Base-by-base conservation (phyloP, 1,284 basidiomycete genomes). In the Trichosporon sp. region DNA sequence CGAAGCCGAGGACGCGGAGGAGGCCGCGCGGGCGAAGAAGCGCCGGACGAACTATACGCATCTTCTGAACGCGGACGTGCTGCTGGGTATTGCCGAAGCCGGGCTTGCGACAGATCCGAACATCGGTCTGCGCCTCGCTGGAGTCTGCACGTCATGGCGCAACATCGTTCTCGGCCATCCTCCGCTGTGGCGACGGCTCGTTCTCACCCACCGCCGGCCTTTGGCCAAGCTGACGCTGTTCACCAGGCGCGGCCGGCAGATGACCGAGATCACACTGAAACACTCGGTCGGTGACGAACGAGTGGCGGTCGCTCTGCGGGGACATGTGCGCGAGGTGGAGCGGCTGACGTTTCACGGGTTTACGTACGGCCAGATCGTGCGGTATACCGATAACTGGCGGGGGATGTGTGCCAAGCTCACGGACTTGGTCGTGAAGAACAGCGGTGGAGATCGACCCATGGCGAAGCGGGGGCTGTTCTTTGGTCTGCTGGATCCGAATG, bases 111-210 rank as follows among this genome's bases (percentile, higher is more conserved):
- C 60, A 7, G 62, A 76, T 36, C 66, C 70, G 1, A 57, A 63
- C 10, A 64, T 73, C 23, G 60, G 58, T 1, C 31, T 70, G n/a
- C 64, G 69, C 40, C 74, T 78, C 72, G 65, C 67, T 1, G 68
- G 67, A 5, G 74, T 74, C 21, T 74, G 74, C 52, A 16, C 29
- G 57, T 25, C 59, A 9, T 78, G 77, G 77, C 68, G 75, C 27
- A 33, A 36, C 1, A 62, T 65, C 4, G 36, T 74, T 25, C 27
- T 69, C 14, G 31, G 37, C 16, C 68, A 70, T 21, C 34, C 54
- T 0, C 59, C 62, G 13, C 54, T 75, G 1, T 78, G 75, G 75
- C 44, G 37, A 19, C 65, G 54, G 0, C 31, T 78, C 4, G 66
- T 67, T 0, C 59, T 78, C 3, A 64, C 68, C 2, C 56, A 52